These are phyloP conservation scores for Penstemon newberryi DNA, from an alignment of 257 asterid genomes.

Conservation along the genomic window DNA sequence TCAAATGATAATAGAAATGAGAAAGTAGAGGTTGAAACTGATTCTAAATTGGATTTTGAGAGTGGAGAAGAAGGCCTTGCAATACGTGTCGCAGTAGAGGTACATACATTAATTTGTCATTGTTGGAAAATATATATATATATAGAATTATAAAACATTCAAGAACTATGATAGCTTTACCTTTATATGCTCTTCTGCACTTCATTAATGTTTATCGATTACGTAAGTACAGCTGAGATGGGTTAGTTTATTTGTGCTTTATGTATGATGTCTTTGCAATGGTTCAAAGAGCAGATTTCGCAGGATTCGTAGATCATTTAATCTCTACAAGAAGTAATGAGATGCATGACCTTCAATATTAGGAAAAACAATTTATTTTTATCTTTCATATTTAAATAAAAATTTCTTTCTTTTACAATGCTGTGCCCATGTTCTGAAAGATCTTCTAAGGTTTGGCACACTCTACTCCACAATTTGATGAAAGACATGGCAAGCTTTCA, in stretches of 20 bases:
- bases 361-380: neutral
- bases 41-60: constrained; percentile 48
- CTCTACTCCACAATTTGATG: neutral
- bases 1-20: constrained; percentile 35
- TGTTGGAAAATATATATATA: neutral
- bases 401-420: neutral
- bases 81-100: constrained; percentile 80
- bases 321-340: neutral
- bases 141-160: neutral
- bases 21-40: constrained; percentile 34
- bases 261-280: neutral
- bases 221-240: neutral
- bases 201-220: neutral
- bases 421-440: constrained; percentile 4
- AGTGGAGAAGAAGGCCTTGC: constrained; percentile 96
- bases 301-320: neutral
- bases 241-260: neutral
- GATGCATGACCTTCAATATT: constrained; percentile 3
- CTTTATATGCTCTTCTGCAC: neutral
- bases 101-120: constrained; percentile 30
- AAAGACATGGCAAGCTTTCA: neutral
- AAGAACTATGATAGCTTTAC: constrained; percentile 2
- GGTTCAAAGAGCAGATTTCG: neutral
- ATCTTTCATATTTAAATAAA: neutral
- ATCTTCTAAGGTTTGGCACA: constrained; percentile 7